Evolutionary conservation across 2,329 filamentous ascomycete genomes (phyloP).

Genomic region (Huntiella bhutanensis): DNA sequence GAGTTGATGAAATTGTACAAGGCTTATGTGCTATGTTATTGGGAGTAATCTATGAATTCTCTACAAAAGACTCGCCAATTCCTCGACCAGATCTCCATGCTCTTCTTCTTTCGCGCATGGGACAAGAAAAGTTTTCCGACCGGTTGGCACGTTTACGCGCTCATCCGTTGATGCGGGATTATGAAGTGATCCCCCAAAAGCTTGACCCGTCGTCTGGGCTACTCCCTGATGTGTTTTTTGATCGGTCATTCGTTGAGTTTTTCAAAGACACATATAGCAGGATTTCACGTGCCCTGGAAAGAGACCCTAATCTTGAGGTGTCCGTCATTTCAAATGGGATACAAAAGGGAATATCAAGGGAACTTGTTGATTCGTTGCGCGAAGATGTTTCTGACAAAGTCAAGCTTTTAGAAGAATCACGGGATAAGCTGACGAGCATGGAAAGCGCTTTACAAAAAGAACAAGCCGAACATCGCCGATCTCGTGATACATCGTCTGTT

Average conservation of each 20-base stretch:
- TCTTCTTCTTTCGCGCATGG: conserved; percentile 56
- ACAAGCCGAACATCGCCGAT: conserved; percentile 24
- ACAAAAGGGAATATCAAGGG: conserved; percentile 80
- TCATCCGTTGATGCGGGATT: conserved; percentile 66
- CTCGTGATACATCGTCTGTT: conserved; percentile 28
- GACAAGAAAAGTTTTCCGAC: conserved; percentile 74
- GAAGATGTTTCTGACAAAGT: conserved; percentile 59
- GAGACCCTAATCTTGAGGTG: conserved; percentile 74
- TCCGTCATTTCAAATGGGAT: conserved; percentile 61
- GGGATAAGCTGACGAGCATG: conserved; percentile 9
- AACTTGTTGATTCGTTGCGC: conserved; percentile 72
- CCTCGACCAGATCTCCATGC: conserved; percentile 63
- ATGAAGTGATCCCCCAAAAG: conserved; percentile 66
- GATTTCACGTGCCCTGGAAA: conserved; percentile 66
- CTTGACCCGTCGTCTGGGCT: conserved; percentile 30
- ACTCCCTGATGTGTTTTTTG: conserved; percentile 69
- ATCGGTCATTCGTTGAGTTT: conserved; percentile 74
- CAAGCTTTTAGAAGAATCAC: conserved; percentile 11
- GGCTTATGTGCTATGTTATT: conserved; percentile 72
- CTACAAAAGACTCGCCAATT: conserved; percentile 88
- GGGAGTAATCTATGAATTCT: conserved; percentile 88
- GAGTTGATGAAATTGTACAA: conserved; percentile 49
- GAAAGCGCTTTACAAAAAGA: conserved; percentile 25
- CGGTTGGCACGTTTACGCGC: conserved; percentile 59
- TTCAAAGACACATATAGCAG: conserved; percentile 92